A percentile compares a stretch with the other conserved stretches of the same genome.
These are phyloP conservation scores for Phlebopus sp. DNA, from an alignment of 1,284 basidiomycete genomes.

Conservation along the genomic window DNA sequence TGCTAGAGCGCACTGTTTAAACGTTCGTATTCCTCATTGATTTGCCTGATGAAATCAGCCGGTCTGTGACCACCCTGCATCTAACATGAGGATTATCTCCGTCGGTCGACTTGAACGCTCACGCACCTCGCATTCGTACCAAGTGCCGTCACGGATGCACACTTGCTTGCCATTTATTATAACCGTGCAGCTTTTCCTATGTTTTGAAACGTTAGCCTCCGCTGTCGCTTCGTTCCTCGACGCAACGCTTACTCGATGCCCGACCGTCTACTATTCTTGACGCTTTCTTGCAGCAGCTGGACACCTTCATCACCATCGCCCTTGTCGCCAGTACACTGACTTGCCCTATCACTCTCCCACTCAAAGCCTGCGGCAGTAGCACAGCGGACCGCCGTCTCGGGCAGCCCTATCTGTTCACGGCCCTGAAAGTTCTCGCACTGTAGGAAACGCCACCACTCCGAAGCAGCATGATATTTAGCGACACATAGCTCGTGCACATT, in stretches of 20 bases:
- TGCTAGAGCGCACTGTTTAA: conserved; percentile 45
- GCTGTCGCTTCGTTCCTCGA: conserved; percentile 1
- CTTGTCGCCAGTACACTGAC: conserved; percentile 55
- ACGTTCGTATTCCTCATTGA: conserved; percentile 69
- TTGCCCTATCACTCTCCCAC: conserved; percentile 63
- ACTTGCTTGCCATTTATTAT: conserved; percentile 66
- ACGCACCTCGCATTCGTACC: conserved; percentile 83
- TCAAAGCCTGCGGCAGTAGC: conserved; percentile 62
- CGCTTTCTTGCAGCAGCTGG: conserved; percentile 58
- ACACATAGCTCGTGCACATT: conserved; percentile 86
- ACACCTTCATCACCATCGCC: conserved; percentile 63
- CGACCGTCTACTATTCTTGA: conserved; percentile 44
- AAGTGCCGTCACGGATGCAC: conserved; percentile 76
- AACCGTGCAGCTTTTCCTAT: conserved; percentile 82
- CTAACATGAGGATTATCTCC: conserved; percentile 26
- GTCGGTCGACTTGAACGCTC: conserved; percentile 13
- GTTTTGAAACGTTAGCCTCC: conserved; percentile 9
- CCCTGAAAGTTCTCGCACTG: conserved; percentile 78
- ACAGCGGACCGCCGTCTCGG: conserved; percentile 65
- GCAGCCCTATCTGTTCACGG: conserved; percentile 58
- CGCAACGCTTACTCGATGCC: conserved; percentile 52
- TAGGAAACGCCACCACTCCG: conserved; percentile 72
- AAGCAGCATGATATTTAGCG: conserved; percentile 48
- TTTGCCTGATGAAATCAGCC: conserved; percentile 75
- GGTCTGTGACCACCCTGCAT: conserved; percentile 70